Evolutionary conservation across 2,329 filamentous ascomycete species (phyloP).

Genomic region (Diatrype stigma): DNA sequence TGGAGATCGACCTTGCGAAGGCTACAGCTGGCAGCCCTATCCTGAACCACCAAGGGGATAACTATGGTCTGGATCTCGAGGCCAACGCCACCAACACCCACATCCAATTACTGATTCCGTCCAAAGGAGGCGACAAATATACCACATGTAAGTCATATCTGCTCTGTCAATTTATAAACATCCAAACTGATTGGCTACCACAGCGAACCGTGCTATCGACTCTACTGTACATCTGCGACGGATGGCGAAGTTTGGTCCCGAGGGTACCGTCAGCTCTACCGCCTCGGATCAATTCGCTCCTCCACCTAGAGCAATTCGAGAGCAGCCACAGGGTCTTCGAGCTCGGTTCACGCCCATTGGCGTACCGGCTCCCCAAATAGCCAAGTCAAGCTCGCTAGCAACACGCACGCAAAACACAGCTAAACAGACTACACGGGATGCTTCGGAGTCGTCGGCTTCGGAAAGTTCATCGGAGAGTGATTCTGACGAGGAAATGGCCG

Average conservation of each 20-base stretch:
- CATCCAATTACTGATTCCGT: slow-evolving; percentile 59
- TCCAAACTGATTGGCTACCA: slow-evolving; percentile 18
- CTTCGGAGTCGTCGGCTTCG: slow-evolving; percentile 31
- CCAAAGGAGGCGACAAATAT: slow-evolving; percentile 50
- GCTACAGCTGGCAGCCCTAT: slow-evolving; percentile 49
- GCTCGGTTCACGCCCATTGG: slow-evolving; percentile 67
- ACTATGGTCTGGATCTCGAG: slow-evolving; percentile 58
- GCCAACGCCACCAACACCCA: slow-evolving; percentile 45
- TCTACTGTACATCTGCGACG: slow-evolving; percentile 63
- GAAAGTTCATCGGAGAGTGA: slow-evolving; percentile 41
- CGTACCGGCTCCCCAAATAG: slow-evolving; percentile 29
- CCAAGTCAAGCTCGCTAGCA: neutral
- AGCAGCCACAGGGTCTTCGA: slow-evolving; percentile 64
- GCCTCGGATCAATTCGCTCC: slow-evolving; percentile 38
- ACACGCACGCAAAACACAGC: slow-evolving; percentile 2
- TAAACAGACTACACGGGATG: slow-evolving; percentile 28
- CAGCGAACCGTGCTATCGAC: slow-evolving; percentile 45
- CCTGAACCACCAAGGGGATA: slow-evolving; percentile 58
- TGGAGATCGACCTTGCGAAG: slow-evolving; percentile 57
- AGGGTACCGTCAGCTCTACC: slow-evolving; percentile 35
- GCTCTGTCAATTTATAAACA: slow-evolving; percentile 4
- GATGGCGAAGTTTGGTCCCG: slow-evolving; percentile 51
- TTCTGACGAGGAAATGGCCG: slow-evolving; percentile 41
- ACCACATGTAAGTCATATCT: slow-evolving; percentile 41
- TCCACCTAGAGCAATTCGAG: slow-evolving; percentile 47